Conservation (phyloP, 208 protist genomes). For the Vickermania spadyakhi region DNA sequence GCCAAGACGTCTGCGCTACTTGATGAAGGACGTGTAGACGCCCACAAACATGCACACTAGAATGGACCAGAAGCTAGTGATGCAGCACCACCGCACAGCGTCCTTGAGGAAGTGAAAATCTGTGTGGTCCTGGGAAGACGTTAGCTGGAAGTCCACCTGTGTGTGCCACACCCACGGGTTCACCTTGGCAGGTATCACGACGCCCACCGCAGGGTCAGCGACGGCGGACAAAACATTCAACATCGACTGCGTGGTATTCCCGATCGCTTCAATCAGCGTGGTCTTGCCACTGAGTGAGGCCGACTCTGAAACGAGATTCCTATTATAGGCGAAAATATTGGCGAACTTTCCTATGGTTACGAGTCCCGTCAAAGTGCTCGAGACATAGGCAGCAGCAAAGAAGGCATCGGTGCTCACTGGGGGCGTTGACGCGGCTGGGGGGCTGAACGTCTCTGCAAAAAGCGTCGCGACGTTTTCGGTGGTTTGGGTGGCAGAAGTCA, state of each 20-base stretch:
- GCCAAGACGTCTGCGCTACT: no score
- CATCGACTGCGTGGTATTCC: background rate
- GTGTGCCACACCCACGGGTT: background rate
- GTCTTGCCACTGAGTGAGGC: background rate
- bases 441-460: background rate
- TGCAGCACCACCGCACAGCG: constrained; percentile 1
- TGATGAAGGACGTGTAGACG: background rate
- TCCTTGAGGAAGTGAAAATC: background rate
- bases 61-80: background rate
- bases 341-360: background rate
- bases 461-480: background rate
- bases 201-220: background rate
- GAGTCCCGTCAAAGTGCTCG: background rate
- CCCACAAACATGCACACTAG: background rate
- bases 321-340: constrained; percentile 2
- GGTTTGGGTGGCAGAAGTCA: background rate
- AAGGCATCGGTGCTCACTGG: background rate
- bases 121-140: background rate
- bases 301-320: background rate
- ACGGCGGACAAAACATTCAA: background rate
- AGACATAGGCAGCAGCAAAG: background rate
- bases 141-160: background rate
- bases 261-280: background rate
- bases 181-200: background rate
- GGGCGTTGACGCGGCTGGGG: background rate